Evolutionary conservation across 192 early-diverging fungal genomes (phyloP), one percentile per base, ranked within the genome.

Genomic region (Dissophora ornata): DNA sequence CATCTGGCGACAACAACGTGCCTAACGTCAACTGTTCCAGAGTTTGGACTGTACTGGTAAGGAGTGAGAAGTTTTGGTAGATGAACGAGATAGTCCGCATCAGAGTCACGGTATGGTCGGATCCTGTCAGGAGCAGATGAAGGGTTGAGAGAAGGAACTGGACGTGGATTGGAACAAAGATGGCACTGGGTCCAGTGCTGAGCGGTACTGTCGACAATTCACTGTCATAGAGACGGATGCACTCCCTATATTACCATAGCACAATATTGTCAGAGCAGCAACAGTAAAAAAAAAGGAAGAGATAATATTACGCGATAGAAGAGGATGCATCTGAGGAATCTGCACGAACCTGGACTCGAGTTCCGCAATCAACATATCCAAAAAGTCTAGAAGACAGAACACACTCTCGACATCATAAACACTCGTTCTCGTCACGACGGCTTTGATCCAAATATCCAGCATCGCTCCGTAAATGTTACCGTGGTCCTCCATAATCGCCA

Each of bases 391-490:
- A 16, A 84, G 46, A 62, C 84, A 86, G 64, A 82, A 86, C 19
- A 86, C 82, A 18, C 81, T 83, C 51, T 86, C 84, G 4, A 83
- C 80, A 38, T 80, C 84, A 57, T 77, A 81, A 34, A 86, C 56
- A 24, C 80, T 83, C 13, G 84, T 86, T 42, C 57, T 80, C 29
- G 81, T 83, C 3, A 86, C 69, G 9, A 79, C 82, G 3, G 84
- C 65, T 30, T 71, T 79, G 32, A 86, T 74, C 82, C 82, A 86
- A 19, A 80, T 69, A 57, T 83, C 80, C 22, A 79, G 57, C 82
- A 86, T 83, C 4, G 79, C 80, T 19, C 81, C 69, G 51, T 79
- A 86, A n/a, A 81, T 63, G 22, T 67, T 77, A n/a, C 81, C 82
- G 18, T 81, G 69, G 9, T 70, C 71, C 19, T 78, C 82, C 51